Base-by-base conservation (phyloP, 495 filamentous ascomycete species). In the Chaetomium fimeti region DNA sequence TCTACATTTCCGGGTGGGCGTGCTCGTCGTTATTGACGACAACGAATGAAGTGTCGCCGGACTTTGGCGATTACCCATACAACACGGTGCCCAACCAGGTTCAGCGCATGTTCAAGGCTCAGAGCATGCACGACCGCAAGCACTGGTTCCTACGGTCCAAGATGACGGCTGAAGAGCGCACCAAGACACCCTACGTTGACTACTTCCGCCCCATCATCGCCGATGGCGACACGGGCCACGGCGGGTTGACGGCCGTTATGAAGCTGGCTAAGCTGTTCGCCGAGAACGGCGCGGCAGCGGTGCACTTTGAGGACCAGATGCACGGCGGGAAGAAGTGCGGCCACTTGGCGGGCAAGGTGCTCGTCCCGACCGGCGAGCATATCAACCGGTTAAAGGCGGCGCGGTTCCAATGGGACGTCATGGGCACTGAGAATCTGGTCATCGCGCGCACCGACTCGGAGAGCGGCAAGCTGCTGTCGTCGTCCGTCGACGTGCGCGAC, bases 271-370 rank as follows among this genome's bases (percentile, higher is more conserved):
- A 98, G 78, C 85, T 98, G 15, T 98, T 98, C 69, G 94, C 95
- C n/a, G 94, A 98, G 77, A 95, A 96, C 68, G 94, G 94, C 48
- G 94, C 95, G 0, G 94, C 94, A 2, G 94, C 89, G 11, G 95
- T 98, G 2, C 94, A 98, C 74, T 95, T 98, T 69, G 94, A 98
- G 75, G 94, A 98, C 71, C 95, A 98, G 72, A 82, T 97, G 58
- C 94, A 98, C 73, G 94, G 94, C 27, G 94, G 94, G 45, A 98
- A 98, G 83, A 98, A 98, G 77, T 98, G 94, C 72, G 94, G 94
- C 20, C 94, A 98, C 79, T 82, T 98, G 63, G 93, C 94, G 2
- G 94, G 94, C 65, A 98, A 98, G 76, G 94, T 98, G 1, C 80
- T 98, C 15, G 94, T 98, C 0, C 95, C 94, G 0, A 86, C 94